A percentile compares a stretch with the other conserved stretches of the same genome.
phyloP scores from a whole-genome alignment of 2,329 filamentous ascomycete species.

The Seiridium cupressi region DNA sequence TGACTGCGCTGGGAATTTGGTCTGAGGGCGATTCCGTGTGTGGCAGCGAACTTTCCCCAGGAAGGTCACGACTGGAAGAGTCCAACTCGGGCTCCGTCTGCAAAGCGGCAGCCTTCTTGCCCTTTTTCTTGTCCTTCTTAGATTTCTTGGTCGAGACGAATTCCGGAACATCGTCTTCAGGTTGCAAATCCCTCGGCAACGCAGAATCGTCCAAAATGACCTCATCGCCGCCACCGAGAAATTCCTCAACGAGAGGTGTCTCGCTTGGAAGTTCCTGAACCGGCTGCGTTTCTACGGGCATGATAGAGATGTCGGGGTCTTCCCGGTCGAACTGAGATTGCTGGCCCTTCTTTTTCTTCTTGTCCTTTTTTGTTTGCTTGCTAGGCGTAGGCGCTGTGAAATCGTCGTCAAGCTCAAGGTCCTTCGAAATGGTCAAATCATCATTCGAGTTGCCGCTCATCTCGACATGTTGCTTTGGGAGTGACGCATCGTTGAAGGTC shows the following conservation, averaged over 20 bases:
- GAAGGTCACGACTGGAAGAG: no score
- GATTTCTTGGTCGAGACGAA: constrained; percentile 22
- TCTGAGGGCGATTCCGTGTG: no score
- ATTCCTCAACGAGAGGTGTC: not conserved
- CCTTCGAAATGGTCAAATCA: no score
- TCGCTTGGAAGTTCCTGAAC: not conserved
- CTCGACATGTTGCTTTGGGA: no score
- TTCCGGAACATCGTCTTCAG: constrained; percentile 10
- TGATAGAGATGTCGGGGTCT: not conserved
- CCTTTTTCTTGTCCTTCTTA: constrained; percentile 26
- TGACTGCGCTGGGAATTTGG: no score
- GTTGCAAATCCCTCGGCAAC: not conserved
- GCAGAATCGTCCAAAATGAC: not conserved
- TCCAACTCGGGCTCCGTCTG: constrained; percentile 4
- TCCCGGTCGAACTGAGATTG: not conserved
- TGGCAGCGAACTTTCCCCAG: not conserved
- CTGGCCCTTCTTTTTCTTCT: constrained; percentile 22
- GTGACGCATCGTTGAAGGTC: no score
- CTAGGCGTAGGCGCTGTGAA: no score
- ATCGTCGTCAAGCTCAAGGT: no score
- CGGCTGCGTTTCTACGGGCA: not conserved
- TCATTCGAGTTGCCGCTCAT: no score
- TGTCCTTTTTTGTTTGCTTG: constrained; percentile 14
- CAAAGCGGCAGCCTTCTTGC: not conserved
- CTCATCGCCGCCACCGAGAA: not conserved